A percentile compares a stretch with the other conserved stretches of the same genome.
Evolutionary conservation across 1,284 basidiomycete genomes (phyloP).

Genomic region (Ganoderma lingzhi): DNA sequence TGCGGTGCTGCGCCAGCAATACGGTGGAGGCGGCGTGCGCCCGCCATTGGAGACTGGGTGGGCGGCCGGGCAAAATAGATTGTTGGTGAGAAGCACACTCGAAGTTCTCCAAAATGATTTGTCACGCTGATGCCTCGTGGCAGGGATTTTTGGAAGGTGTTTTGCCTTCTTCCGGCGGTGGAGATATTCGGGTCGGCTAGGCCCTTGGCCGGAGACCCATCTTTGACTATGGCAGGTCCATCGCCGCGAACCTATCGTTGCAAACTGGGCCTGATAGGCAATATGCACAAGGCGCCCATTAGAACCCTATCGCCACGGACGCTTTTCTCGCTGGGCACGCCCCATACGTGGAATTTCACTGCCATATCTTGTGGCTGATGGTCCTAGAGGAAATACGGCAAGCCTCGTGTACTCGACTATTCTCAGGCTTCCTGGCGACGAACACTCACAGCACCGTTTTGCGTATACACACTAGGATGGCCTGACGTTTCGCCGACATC

Average conservation of each 20-base stretch:
- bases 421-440: constrained; percentile 9
- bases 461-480: constrained; percentile 14
- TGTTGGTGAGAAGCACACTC: constrained; percentile 11
- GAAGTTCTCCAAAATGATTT: constrained; percentile 6
- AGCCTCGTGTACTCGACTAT: constrained; percentile 15
- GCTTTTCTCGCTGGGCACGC: background rate
- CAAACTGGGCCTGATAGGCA: background rate
- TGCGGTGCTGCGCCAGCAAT: background rate
- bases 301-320: constrained; percentile 10
- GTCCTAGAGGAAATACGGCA: background rate
- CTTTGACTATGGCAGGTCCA: background rate
- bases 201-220: background rate
- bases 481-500: constrained; percentile 15
- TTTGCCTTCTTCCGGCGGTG: background rate
- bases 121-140: constrained; percentile 17
- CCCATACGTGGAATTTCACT: background rate
- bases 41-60: background rate
- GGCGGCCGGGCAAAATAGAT: background rate
- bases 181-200: background rate
- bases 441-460: constrained; percentile 9
- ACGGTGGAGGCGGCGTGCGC: background rate
- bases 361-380: background rate
- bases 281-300: background rate
- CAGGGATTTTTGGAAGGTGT: background rate
- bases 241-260: background rate